Evolutionary conservation across 2,329 filamentous ascomycete genomes (phyloP).

Genomic region (Hymenoscyphus salicellus): DNA sequence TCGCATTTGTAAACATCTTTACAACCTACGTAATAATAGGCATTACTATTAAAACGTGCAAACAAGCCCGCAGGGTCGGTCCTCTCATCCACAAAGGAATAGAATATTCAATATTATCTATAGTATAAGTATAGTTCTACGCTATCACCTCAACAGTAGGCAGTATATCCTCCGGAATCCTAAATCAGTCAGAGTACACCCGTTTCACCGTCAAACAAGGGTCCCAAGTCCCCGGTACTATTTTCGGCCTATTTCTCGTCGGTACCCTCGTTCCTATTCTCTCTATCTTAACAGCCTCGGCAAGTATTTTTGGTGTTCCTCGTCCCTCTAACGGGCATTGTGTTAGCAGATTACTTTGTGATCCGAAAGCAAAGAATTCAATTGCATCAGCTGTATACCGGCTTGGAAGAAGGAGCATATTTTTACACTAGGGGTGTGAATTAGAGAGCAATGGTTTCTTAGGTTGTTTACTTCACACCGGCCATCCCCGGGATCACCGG

Average conservation of each 20-base stretch:
- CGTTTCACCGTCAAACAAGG: slow-evolving; percentile 42
- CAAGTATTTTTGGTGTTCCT: slow-evolving; percentile 47
- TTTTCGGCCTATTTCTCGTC: slow-evolving; percentile 23
- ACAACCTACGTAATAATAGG: slow-evolving; percentile 36
- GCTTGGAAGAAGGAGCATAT: slow-evolving; percentile 28
- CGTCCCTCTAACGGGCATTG: slow-evolving; percentile 43
- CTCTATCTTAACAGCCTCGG: slow-evolving; percentile 49
- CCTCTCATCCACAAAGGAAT: neutral
- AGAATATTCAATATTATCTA: neutral
- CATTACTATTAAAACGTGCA: neutral
- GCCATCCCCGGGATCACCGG: slow-evolving; percentile 26
- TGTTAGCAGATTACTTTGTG: slow-evolving; percentile 42
- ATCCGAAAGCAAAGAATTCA: slow-evolving; percentile 35
- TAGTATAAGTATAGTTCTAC: neutral
- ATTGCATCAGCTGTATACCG: slow-evolving; percentile 36
- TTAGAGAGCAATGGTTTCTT: slow-evolving; percentile 32
- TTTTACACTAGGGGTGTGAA: slow-evolving; percentile 36
- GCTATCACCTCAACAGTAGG: slow-evolving; percentile 9
- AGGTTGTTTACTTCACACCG: slow-evolving; percentile 26
- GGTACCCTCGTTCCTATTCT: slow-evolving; percentile 41
- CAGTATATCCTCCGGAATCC: slow-evolving; percentile 1
- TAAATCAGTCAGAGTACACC: slow-evolving; percentile 45
- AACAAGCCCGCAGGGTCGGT: slow-evolving; percentile 43
- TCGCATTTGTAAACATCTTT: slow-evolving; percentile 39
- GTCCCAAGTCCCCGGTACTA: slow-evolving; percentile 43